Evolutionary conservation across 2,329 filamentous ascomycete species (phyloP).

Genomic region (Aspergillus phoenicis): DNA sequence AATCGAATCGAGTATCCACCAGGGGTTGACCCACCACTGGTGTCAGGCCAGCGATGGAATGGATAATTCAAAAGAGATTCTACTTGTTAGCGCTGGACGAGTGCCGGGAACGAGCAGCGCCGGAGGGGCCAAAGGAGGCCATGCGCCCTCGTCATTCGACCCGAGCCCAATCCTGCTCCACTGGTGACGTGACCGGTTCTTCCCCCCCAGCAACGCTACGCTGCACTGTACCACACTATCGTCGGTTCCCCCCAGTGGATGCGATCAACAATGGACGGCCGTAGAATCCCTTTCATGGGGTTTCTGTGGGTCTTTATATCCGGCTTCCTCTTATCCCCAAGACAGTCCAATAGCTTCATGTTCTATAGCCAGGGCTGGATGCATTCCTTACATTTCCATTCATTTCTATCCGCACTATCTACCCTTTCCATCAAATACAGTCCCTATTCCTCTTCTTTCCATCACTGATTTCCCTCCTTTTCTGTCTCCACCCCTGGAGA

Average conservation of each 20-base stretch:
- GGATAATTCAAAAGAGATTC: too few species aligned
- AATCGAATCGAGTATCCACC: too few species aligned
- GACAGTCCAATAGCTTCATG: constrained; percentile 6
- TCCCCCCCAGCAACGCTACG: background rate
- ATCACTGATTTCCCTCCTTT: background rate
- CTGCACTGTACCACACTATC: background rate
- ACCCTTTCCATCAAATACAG: background rate
- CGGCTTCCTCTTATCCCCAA: background rate
- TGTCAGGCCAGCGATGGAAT: background rate
- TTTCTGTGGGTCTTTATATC: constrained; percentile 3
- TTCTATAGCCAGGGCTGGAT: background rate
- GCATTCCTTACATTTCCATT: constrained; percentile 1
- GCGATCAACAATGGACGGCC: background rate
- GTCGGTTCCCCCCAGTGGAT: background rate
- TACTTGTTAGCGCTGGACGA: background rate
- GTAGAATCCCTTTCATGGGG: background rate
- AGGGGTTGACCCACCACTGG: background rate
- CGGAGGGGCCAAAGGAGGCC: background rate
- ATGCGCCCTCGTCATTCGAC: constrained; percentile 2
- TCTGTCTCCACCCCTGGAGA: background rate
- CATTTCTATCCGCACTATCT: constrained; percentile 5
- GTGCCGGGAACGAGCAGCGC: background rate
- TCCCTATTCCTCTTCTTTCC: background rate
- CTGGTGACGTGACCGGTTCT: constrained; percentile 2
- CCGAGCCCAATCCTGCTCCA: background rate